Evolutionary conservation across 805 yeast species (phyloP).

Genomic region (Metschnikowia santaceciliae): DNA sequence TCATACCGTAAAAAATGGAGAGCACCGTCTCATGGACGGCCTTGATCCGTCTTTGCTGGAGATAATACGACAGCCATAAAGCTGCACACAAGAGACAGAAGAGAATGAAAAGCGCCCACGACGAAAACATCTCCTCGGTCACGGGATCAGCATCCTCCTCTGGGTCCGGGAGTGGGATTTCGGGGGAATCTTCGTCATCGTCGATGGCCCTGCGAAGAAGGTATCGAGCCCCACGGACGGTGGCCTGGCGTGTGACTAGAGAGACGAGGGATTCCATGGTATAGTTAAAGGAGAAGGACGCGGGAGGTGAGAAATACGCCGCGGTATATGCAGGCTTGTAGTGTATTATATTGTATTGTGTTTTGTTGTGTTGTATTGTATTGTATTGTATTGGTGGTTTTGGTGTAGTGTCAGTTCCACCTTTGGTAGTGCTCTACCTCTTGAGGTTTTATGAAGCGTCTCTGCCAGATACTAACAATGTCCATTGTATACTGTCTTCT

Average conservation of each 20-base stretch:
- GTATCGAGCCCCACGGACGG: constrained; percentile 7
- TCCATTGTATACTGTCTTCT: too few species aligned
- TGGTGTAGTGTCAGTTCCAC: too few species aligned
- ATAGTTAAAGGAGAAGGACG: neutral
- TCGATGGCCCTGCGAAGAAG: constrained; percentile 32
- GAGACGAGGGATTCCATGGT: constrained; percentile 10
- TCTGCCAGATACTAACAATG: too few species aligned
- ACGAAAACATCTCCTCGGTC: constrained; percentile 90
- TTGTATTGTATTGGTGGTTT: too few species aligned
- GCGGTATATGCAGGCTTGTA: neutral
- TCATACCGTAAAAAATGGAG: constrained; percentile 94
- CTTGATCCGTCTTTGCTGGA: constrained; percentile 86
- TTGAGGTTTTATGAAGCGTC: too few species aligned
- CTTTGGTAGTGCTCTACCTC: too few species aligned
- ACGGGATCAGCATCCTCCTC: constrained; percentile 76
- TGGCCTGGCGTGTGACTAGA: constrained; percentile 7
- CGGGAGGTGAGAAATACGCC: neutral
- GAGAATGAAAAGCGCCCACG: constrained; percentile 94
- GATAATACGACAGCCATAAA: constrained; percentile 89
- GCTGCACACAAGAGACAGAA: constrained; percentile 79
- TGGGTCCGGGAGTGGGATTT: constrained; percentile 44
- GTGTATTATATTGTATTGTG: too few species aligned
- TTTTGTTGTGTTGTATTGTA: too few species aligned
- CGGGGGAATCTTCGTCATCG: constrained; percentile 33
- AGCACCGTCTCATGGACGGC: constrained; percentile 97